Evolutionary conservation across 345 rosid genomes (phyloP), one percentile per base, ranked within the genome.

Genomic region (Gynandropsis gynandra): DNA sequence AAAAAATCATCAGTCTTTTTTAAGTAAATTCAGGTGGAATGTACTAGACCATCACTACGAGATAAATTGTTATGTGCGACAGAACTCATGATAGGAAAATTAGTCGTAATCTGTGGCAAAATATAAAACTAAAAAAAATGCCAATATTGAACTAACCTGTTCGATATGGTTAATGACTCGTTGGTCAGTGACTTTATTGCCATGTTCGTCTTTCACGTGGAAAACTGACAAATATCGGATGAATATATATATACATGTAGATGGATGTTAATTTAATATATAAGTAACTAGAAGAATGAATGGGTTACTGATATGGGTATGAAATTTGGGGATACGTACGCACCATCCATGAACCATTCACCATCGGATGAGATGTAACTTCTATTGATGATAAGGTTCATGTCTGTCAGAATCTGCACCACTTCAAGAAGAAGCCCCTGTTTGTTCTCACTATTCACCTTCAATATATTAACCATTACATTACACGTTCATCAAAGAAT

Each of bases 271-370:
- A 12, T 8, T 42, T 42, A 7, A 8, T 1, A 4, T 18, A 4
- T 0, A 42, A 8, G 17, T 36, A 44, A 16, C 14, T 19, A n/a
- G n/a, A 20, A 1, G 7, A 14, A 29, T 12, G 36, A 45, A 27
- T 29, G 14, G 20, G 35, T 29, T 37, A n/a, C n/a, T n/a, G n/a
- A n/a, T n/a, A n/a, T n/a, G 18, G 11, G 17, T 24, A 33, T 10
- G 12, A 19, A 49, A 18, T n/a, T 10, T 19, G 9, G 14, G 38
- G 15, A 45, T 19, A 19, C 0, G 7, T 18, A 3, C 10, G 16
- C 63, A 83, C 96, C 96, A 54, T 83, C 87, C 93, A 87, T 81
- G 71, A 81, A 77, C 93, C 93, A 87, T 35, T 82, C 81, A 24
- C 80, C 86, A 58, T 87, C 93, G 1, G 79, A 83, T 55, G 96